Base-by-base conservation (phyloP, 192 early-diverging fungal genomes). In the Coemansia sp. region DNA sequence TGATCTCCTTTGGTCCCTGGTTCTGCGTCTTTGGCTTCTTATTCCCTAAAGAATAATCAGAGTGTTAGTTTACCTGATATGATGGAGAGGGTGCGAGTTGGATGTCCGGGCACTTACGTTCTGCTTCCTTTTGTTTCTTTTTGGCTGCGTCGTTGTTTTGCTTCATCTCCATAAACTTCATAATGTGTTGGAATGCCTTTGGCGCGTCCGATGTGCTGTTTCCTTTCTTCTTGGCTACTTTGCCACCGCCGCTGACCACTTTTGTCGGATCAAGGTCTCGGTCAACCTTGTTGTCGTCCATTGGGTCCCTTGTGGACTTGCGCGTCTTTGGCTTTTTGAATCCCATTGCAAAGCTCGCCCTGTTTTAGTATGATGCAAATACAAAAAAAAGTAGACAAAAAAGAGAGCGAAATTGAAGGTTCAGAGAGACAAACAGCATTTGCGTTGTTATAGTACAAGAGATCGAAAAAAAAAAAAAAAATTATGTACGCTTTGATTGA, bases 291-390 rank as follows among this genome's bases (percentile, higher is more conserved):
- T 71, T 72, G n/a, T 75, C 70, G 4, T 72, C 70, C 2, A 65
- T 62, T 33, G 65, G 72, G 34, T 65, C 53, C 7, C 33, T 66
- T 8, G 57, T 40, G 4, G 44, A 27, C 67, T 78, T 78, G 40
- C 33, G 31, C 15, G 69, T 67, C 73, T 83, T 83, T 72, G 80
- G 75, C 39, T 72, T 74, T 50, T 77, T 78, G 65, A 83, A 83
- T 31, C 80, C 75, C 80, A 83, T 83, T 15, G 41, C 43, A 12
- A 4, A 33, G 5, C 43, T 47, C 44, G 5, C 16, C 16, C 7
- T 50, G 49, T 9, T 20, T 22, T 22, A 22, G n/a, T 22, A 50
- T 50, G 20, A 50, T 22, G n/a, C 53, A 31, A 57, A 27, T 33
- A 57, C 27, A 31, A 24, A 31, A 24, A 38, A 39, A 41, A 53